Evolutionary conservation across 2,329 filamentous ascomycete species (phyloP).

Genomic region (Penicillium frequentans): DNA sequence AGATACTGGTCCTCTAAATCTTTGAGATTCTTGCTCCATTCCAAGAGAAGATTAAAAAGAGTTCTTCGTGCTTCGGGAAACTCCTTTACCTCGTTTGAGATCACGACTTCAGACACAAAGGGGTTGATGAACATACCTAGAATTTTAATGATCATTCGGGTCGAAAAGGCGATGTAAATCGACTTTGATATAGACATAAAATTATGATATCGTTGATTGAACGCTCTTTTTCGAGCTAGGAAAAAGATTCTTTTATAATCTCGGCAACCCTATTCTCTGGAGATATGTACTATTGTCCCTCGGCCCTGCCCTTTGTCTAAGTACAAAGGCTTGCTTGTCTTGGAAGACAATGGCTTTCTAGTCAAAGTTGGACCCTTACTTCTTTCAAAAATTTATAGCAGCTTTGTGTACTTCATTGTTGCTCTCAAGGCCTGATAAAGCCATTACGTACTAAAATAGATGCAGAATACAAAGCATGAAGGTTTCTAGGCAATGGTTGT

Average conservation of each 20-base stretch:
- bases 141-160: neutral
- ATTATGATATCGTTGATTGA: neutral
- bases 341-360: neutral
- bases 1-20: neutral
- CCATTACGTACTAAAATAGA: too few species aligned
- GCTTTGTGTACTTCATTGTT: too few species aligned
- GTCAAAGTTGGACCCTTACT: neutral
- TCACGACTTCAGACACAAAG: neutral
- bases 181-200: neutral
- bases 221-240: neutral
- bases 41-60: neutral
- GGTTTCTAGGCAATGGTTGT: too few species aligned
- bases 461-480: too few species aligned
- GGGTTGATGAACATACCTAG: neutral
- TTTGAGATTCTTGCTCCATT: neutral
- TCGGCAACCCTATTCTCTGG: neutral
- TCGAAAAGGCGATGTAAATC: neutral
- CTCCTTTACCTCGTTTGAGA: neutral
- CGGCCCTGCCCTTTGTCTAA: neutral
- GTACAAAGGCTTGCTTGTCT: neutral
- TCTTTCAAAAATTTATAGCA: neutral
- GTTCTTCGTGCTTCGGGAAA: neutral
- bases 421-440: too few species aligned
- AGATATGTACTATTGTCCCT: neutral
- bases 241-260: neutral